Conservation (phyloP, 345 rosid species). For the Turritis glabra region DNA sequence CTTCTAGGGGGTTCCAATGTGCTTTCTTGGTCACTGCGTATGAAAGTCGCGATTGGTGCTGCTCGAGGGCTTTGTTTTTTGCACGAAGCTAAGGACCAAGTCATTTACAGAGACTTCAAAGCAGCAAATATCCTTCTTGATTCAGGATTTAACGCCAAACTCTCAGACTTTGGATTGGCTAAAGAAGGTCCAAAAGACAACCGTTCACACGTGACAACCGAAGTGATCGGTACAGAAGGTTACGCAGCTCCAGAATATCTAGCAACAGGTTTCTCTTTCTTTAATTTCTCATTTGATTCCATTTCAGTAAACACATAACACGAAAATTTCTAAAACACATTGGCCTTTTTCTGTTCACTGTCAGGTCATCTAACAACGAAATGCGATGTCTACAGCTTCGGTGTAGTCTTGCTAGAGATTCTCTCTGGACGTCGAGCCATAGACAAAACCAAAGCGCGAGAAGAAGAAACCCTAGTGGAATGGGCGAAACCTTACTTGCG, state of each 20-base stretch:
- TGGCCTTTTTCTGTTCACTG: background rate
- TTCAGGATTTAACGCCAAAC: slow-evolving; percentile 69
- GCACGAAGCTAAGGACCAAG: slow-evolving; percentile 64
- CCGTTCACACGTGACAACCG: slow-evolving; percentile 86
- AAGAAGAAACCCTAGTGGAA: slow-evolving; percentile 70
- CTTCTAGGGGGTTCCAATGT: slow-evolving; percentile 29
- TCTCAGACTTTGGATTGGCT: slow-evolving; percentile 96
- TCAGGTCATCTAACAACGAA: slow-evolving; percentile 90
- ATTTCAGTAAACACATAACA: background rate
- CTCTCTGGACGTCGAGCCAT: slow-evolving; percentile 68
- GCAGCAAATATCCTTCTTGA: slow-evolving; percentile 79
- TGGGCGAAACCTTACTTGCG: slow-evolving; percentile 81
- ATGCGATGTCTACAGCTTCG: slow-evolving; percentile 89
- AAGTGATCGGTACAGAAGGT: slow-evolving; percentile 84
- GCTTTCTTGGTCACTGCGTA: slow-evolving; percentile 67
- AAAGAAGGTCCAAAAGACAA: slow-evolving; percentile 93
- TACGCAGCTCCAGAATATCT: slow-evolving; percentile 95
- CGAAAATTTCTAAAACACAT: background rate
- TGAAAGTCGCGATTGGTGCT: slow-evolving; percentile 69
- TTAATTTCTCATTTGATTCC: background rate
- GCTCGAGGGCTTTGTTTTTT: slow-evolving; percentile 78
- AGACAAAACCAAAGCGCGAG: slow-evolving; percentile 53
- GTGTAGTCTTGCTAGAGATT: slow-evolving; percentile 77
- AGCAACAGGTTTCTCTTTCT: slow-evolving; percentile 60
- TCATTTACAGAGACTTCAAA: slow-evolving; percentile 87